Percentiles rank a stretch among this genome's conserved stretches.
phyloP scores from a whole-genome alignment of 768 basidiomycete species.

The Kwoniella heveanensis region DNA sequence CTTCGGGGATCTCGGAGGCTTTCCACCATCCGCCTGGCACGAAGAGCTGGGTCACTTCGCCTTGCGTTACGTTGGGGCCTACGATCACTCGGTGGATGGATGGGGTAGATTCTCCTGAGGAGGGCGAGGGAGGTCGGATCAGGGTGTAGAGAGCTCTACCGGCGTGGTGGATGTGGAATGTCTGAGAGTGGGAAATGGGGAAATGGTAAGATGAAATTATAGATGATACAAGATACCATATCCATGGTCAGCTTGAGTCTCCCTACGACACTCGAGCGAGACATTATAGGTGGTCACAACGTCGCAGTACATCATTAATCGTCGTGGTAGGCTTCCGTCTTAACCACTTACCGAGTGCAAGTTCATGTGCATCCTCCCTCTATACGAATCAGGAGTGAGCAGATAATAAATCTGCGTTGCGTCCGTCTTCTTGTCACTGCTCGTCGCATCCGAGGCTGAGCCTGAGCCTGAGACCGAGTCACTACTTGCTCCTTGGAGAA shows the following conservation, averaged over 20 bases:
- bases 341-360: conserved; percentile 32
- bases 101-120: conserved; percentile 7
- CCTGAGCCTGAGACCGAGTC: background rate
- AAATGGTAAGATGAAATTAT: background rate
- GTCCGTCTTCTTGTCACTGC: conserved; percentile 10
- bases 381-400: conserved; percentile 32
- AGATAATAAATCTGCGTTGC: conserved; percentile 50
- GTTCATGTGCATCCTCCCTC: conserved; percentile 51
- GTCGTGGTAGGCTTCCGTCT: too few relatives aligned
- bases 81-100: conserved; percentile 54
- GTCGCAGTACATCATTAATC: too few relatives aligned
- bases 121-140: conserved; percentile 32
- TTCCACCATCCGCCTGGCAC: conserved; percentile 57
- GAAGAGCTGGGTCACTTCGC: conserved; percentile 61
- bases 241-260: too few relatives aligned
- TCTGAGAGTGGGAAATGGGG: conserved; percentile 11
- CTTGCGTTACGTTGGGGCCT: conserved; percentile 58
- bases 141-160: conserved; percentile 42
- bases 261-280: too few relatives aligned
- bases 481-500: background rate
- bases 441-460: background rate
- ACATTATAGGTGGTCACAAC: too few relatives aligned
- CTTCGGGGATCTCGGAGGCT: conserved; percentile 53
- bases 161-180: conserved; percentile 34
- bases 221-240: too few relatives aligned